Base-by-base conservation (phyloP, 202 grass and related monocot genomes). In the Miscanthus sacchariflorus region DNA sequence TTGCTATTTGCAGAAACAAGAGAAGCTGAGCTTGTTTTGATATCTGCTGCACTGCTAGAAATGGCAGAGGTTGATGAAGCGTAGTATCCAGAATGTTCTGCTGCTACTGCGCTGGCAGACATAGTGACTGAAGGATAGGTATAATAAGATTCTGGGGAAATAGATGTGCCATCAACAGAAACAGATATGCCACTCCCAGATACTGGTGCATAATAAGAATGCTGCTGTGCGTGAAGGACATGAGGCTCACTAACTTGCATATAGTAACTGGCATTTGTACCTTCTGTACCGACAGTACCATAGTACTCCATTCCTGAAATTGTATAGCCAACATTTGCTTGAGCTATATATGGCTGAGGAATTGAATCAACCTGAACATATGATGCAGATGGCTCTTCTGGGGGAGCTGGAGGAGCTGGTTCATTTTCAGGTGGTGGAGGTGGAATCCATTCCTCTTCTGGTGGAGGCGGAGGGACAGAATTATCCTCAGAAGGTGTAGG, bases 381-480 rank as follows among this genome's bases (percentile, higher is more conserved):
- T 75, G 86, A 77, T 76, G 82, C 80, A 64, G 59, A 68, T 80
- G 82, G 89, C 24, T 96, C 97, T 93, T 99, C 94, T 78, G 86
- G 84, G 15, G 90, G 96, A 85, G 88, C 90, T 50, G 93, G 94
- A 70, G 94, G 94, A 88, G 81, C 79, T 79, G 79, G 83, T 90
- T 95, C 97, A 87, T 83, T 93, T 80, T 93, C 91, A 61, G 94
- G 88, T 80, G 94, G 97, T n/a, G 93, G 97, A 23, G 94, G 97
- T 78, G 93, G 97, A 75, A 91, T 92, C 93, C 91, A 95, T 87
- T 99, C 93, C 54, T 97, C 91, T 86, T 95, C 92, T 90, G 88
- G 79, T 77, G 91, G 94, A 30, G 97, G 93, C 25, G 90, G 91
- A 81, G 90, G 93, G 82, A 94, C 56, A 76, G 68, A 74, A 68